phyloP scores from a whole-genome alignment of 2,329 filamentous ascomycete genomes.

The Colletotrichum australisinense region DNA sequence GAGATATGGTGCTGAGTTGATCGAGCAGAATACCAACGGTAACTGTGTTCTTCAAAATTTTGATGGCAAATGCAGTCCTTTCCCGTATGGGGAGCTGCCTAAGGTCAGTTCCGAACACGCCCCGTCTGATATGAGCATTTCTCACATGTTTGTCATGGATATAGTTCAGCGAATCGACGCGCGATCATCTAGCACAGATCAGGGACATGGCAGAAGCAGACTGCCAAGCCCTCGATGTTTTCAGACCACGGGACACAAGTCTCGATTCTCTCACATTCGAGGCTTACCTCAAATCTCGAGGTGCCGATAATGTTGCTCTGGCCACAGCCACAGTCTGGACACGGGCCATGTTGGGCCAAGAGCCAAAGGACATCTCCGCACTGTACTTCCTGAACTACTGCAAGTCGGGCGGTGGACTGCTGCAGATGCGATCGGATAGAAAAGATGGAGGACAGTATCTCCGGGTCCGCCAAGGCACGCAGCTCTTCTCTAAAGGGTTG shows the following conservation, averaged over 20 bases:
- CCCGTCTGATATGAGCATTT: background rate
- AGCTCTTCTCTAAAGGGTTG: conserved; percentile 51
- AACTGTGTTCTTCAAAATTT: conserved; percentile 53
- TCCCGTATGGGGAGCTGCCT: conserved; percentile 37
- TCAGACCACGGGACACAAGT: conserved; percentile 34
- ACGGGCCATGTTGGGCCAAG: conserved; percentile 61
- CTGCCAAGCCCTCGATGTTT: conserved; percentile 41
- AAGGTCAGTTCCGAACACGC: conserved; percentile 22
- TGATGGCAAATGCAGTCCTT: conserved; percentile 43
- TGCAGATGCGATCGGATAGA: conserved; percentile 63
- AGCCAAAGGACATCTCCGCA: conserved; percentile 61
- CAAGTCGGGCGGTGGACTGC: conserved; percentile 61
- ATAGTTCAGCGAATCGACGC: conserved; percentile 25
- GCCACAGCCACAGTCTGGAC: conserved; percentile 57
- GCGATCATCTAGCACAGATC: conserved; percentile 26
- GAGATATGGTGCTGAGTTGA: conserved; percentile 53
- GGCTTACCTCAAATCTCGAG: conserved; percentile 41
- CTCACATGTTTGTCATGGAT: background rate
- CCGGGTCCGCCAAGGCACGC: conserved; percentile 59
- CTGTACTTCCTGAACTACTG: conserved; percentile 68
- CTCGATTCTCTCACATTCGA: conserved; percentile 45
- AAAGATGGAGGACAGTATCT: conserved; percentile 65
- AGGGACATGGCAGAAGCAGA: conserved; percentile 43
- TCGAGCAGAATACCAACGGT: conserved; percentile 61
- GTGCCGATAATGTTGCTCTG: conserved; percentile 42